These are phyloP conservation scores for Phytophthora pseudosyringae DNA, from an alignment of 352 stramenopile species.

Conservation along the genomic window DNA sequence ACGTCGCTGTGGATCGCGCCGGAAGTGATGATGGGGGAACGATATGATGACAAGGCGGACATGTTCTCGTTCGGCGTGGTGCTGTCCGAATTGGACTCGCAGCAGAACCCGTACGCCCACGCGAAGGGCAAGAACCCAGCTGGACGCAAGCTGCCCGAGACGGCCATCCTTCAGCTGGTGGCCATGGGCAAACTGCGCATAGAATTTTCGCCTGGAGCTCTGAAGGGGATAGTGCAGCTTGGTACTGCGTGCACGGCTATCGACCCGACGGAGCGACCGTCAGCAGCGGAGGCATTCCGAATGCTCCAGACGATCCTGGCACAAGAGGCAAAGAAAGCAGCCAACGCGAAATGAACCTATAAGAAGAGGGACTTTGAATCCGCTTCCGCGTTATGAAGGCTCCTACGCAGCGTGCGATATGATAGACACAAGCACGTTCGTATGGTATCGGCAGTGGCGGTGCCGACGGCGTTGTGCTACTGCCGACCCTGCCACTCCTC, in stretches of 20 bases:
- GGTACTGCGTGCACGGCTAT: slow-evolving; percentile 48
- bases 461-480: slow-evolving; percentile 11
- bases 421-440: slow-evolving; percentile 15
- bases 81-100: slow-evolving; percentile 53
- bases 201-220: slow-evolving; percentile 37
- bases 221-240: slow-evolving; percentile 40
- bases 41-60: slow-evolving; percentile 54
- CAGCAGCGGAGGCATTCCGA: slow-evolving; percentile 43
- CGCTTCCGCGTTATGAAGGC: slow-evolving; percentile 41
- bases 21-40: slow-evolving; percentile 53
- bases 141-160: slow-evolving; percentile 50
- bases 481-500: slow-evolving; percentile 17
- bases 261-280: slow-evolving; percentile 47
- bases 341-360: slow-evolving; percentile 40
- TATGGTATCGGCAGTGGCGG: slow-evolving; percentile 27
- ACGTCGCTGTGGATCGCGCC: slow-evolving; percentile 52
- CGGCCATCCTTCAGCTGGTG: slow-evolving; percentile 56
- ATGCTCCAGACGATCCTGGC: slow-evolving; percentile 46
- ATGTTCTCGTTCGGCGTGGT: slow-evolving; percentile 61
- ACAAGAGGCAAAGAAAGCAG: slow-evolving; percentile 37
- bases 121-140: slow-evolving; percentile 42
- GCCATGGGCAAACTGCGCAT: slow-evolving; percentile 51
- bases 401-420: slow-evolving; percentile 24
- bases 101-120: slow-evolving; percentile 43
- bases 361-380: slow-evolving; percentile 34